These are phyloP conservation scores for Aspergillus heteromorphus DNA, from an alignment of 495 filamentous ascomycete genomes.

Conservation along the genomic window DNA sequence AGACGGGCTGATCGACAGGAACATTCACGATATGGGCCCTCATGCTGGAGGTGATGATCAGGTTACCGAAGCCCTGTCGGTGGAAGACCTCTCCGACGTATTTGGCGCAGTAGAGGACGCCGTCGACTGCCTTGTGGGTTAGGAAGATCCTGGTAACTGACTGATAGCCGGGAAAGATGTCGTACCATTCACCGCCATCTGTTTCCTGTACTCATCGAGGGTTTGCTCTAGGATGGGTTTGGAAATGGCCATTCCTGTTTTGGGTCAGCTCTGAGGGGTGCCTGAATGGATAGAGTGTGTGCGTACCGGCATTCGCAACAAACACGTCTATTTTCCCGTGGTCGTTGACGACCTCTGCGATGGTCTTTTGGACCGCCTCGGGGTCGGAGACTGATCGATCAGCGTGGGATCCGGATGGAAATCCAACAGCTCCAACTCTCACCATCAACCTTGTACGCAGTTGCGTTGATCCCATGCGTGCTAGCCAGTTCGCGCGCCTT, in stretches of 20 bases:
- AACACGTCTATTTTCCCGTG: slow-evolving; percentile 47
- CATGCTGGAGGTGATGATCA: slow-evolving; percentile 76
- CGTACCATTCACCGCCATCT: slow-evolving; percentile 38
- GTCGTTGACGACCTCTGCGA: slow-evolving; percentile 34
- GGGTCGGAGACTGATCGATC: slow-evolving; percentile 30
- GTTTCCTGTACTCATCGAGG: slow-evolving; percentile 42
- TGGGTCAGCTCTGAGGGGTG: not conserved
- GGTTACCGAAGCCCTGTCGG: slow-evolving; percentile 49
- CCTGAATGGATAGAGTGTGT: not conserved
- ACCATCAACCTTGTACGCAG: slow-evolving; percentile 40
- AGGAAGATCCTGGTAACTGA: not conserved
- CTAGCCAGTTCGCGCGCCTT: slow-evolving; percentile 27
- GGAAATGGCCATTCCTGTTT: slow-evolving; percentile 45
- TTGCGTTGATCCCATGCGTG: slow-evolving; percentile 27
- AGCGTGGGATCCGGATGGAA: no score
- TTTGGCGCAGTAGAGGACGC: slow-evolving; percentile 30
- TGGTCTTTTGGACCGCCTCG: slow-evolving; percentile 22
- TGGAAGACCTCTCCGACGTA: slow-evolving; percentile 56
- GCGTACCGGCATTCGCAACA: slow-evolving; percentile 36
- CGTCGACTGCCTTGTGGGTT: slow-evolving; percentile 21
- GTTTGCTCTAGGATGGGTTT: slow-evolving; percentile 44
- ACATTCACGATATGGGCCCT: slow-evolving; percentile 73
- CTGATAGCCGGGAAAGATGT: not conserved
- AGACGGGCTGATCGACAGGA: slow-evolving; percentile 57
- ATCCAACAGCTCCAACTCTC: no score